Evolutionary conservation across 2,329 filamentous ascomycete genomes (phyloP).

Genomic region (Fusarium compactum): DNA sequence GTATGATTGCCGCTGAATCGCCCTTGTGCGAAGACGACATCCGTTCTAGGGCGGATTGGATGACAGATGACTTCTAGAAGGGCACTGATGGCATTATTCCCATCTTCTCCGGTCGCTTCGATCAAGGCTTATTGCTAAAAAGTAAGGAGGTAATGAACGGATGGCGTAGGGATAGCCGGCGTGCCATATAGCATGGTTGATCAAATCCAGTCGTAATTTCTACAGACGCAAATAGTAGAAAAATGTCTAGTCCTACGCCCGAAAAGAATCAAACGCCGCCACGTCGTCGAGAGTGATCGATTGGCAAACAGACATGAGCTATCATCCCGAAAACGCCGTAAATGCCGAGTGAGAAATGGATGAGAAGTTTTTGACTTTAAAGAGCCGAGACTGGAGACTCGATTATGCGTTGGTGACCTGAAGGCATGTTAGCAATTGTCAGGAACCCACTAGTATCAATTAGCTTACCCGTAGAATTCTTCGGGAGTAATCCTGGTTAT

Average conservation of each 20-base stretch:
- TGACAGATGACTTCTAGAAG: conserved; percentile 21
- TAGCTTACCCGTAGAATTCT: conserved; percentile 90
- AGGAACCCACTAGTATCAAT: not conserved
- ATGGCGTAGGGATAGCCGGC: conserved; percentile 53
- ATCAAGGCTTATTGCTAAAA: conserved; percentile 44
- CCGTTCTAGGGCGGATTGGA: not conserved
- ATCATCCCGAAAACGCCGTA: conserved; percentile 57
- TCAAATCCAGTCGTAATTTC: conserved; percentile 50
- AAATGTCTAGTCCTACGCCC: conserved; percentile 54
- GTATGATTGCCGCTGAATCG: conserved; percentile 28
- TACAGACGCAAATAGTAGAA: conserved; percentile 45
- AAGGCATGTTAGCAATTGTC: conserved; percentile 27
- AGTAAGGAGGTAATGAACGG: conserved; percentile 54
- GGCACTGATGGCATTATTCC: conserved; percentile 30
- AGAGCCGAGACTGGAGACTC: conserved; percentile 22
- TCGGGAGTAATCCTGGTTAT: conserved; percentile 96
- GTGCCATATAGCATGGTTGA: conserved; percentile 45
- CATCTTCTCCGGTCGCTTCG: conserved; percentile 46
- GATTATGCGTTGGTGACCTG: conserved; percentile 71
- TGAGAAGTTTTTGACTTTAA: conserved; percentile 11
- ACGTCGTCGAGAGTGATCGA: conserved; percentile 50
- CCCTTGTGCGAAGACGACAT: conserved; percentile 19
- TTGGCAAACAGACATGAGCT: conserved; percentile 54
- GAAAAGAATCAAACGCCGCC: conserved; percentile 54
- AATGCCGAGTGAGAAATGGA: conserved; percentile 52